Conservation (phyloP, 768 basidiomycete genomes). For the Coprinellus micaceus region DNA sequence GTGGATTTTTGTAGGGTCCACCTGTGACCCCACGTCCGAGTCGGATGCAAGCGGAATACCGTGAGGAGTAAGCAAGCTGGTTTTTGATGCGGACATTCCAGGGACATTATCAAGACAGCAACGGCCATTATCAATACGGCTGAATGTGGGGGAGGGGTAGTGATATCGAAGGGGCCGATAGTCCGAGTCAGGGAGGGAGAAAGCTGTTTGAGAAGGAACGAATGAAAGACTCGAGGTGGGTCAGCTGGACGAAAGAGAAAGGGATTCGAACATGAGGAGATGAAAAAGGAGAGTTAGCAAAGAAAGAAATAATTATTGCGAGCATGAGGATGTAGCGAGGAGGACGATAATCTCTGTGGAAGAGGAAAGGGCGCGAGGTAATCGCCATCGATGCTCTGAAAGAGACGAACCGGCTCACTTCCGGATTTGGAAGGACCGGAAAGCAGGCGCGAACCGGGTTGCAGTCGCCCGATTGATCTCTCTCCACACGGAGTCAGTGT, state of each 20-base stretch:
- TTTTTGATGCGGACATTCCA: not conserved
- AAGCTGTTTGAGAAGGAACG: too few relatives aligned
- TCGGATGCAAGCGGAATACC: too few relatives aligned
- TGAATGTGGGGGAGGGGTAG: not conserved
- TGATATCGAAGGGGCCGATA: not conserved
- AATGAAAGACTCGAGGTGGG: not conserved
- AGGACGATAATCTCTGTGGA: conserved; percentile 3
- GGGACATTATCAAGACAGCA: too few relatives aligned
- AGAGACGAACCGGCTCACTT: conserved; percentile 4
- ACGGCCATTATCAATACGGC: too few relatives aligned
- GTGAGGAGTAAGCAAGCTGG: not conserved
- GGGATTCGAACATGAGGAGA: not conserved
- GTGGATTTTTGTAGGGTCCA: not conserved
- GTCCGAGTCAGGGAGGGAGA: not conserved
- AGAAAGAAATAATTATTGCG: not conserved
- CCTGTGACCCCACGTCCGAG: conserved; percentile 1
- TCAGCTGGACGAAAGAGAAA: conserved; percentile 2
- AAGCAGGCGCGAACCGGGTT: not conserved
- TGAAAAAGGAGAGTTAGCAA: not conserved
- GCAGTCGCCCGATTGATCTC: not conserved
- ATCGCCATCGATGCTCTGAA: not conserved
- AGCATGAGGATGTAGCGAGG: conserved; percentile 1
- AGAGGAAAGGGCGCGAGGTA: not conserved
- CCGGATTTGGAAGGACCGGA: not conserved
- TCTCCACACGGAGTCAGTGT: not conserved